Base-by-base conservation (phyloP, 805 yeast species). In the Hanseniaspora mollemarum region DNA sequence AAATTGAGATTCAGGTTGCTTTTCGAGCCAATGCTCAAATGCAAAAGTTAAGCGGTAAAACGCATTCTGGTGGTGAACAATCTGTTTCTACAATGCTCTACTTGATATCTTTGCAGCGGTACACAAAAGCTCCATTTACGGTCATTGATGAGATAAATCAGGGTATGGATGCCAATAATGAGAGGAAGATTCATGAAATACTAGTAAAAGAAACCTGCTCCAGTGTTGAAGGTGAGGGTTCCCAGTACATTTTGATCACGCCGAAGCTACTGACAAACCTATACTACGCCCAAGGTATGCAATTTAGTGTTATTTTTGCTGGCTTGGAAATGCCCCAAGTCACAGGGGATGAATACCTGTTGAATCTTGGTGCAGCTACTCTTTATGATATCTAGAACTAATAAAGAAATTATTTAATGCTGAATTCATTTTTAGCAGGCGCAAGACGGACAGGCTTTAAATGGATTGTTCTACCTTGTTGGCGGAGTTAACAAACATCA, bases 101-200 rank as follows among this genome's bases (percentile, higher is more conserved):
- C 62, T 75, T 92, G 61, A 84, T 92, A 72, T 81, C 97, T 1
- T 70, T 92, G 55, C 99, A 92, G 67, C 90, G 87, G 10, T 72
- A 83, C 52, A 81, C 96, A 0, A 74, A 75, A 26, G 86, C 96
- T 0, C 97, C 98, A 9, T 87, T 92, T 60, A 72, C 97, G 61
- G 88, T 90, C 2, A 96, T 92, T 7, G 99, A 92, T 67, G 99
- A 92, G 70, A 94, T 92, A 55, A 92, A 92, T 63, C 99, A 92
- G 68, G 99, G 98, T 57, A 88, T 92, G 97, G 99, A 92, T 67
- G 83, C 94, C 12, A 77, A 77, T 54, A 92, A 92, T 61, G 98
- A 92, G 65, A 76, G 88, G 55, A 72, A 77, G 67, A 88, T 92
- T 2, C 96, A 90, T 62, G 75, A 77, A 55, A 77, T 85, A 55